Percentiles rank a stretch among this genome's conserved stretches.
Evolutionary conservation across 164 flowering plant species (phyloP).

Genomic region (Paratinospora sagittata): DNA sequence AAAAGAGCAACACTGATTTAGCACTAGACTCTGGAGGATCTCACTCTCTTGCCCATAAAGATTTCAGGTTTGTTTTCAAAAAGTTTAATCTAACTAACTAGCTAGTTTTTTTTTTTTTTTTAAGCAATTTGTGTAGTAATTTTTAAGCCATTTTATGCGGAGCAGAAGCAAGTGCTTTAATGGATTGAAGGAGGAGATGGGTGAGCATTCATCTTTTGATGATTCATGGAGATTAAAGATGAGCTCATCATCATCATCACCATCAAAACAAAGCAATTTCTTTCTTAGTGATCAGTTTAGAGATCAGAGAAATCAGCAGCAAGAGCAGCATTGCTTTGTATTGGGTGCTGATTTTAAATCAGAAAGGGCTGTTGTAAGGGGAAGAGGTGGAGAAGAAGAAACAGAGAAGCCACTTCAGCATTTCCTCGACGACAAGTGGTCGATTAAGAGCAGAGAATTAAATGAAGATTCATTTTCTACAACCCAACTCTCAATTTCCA

Average conservation of each 20-base stretch:
- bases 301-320: constrained; percentile 10
- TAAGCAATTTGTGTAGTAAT: not conserved
- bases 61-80: constrained; percentile 28
- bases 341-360: constrained; percentile 36
- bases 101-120: not conserved
- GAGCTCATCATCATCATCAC: constrained; percentile 1
- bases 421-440: constrained; percentile 32
- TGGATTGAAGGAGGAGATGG: constrained; percentile 27
- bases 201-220: constrained; percentile 21
- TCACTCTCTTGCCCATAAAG: constrained; percentile 23
- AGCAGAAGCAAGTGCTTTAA: constrained; percentile 21
- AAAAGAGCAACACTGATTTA: constrained; percentile 20
- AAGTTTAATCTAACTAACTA: not conserved
- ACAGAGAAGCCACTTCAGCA: constrained; percentile 32
- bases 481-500: constrained; percentile 34
- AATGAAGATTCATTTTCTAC: constrained; percentile 15
- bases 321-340: constrained; percentile 36
- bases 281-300: constrained; percentile 13
- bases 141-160: not conserved
- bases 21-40: constrained; percentile 29
- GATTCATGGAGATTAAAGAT: constrained; percentile 18
- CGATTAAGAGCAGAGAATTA: constrained; percentile 17
- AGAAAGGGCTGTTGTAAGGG: constrained; percentile 10
- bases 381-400: constrained; percentile 23
- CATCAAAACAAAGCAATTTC: constrained; percentile 5